Evolutionary conservation across 495 filamentous ascomycete species (phyloP).

Genomic region (Sphaerosporella brunnea): DNA sequence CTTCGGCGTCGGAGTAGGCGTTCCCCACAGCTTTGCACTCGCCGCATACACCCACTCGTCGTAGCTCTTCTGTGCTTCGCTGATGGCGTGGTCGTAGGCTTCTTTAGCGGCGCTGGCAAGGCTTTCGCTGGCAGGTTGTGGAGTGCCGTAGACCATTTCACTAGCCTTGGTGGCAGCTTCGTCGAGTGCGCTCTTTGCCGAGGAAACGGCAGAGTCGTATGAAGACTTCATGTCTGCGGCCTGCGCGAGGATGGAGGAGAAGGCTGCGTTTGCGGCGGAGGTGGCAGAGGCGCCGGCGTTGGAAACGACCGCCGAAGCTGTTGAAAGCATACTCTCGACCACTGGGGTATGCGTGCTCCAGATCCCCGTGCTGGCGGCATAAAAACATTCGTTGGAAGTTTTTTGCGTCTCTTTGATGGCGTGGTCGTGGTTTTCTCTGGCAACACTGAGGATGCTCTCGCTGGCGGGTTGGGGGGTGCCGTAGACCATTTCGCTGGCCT

Average conservation of each 20-base stretch:
- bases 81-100: constrained; percentile 31
- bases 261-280: constrained; percentile 9
- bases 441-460: constrained; percentile 36
- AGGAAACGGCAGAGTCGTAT: constrained; percentile 33
- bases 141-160: constrained; percentile 38
- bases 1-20: constrained; percentile 37
- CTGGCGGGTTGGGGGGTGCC: constrained; percentile 36
- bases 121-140: constrained; percentile 35
- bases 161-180: constrained; percentile 27
- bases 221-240: constrained; percentile 36
- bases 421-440: constrained; percentile 36
- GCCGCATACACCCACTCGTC: constrained; percentile 16
- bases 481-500: constrained; percentile 32
- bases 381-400: constrained; percentile 18
- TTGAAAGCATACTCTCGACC: constrained; percentile 34
- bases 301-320: constrained; percentile 31
- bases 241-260: constrained; percentile 22
- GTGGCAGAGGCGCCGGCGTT: not conserved
- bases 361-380: constrained; percentile 28
- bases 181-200: constrained; percentile 58
- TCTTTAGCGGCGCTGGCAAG: constrained; percentile 35
- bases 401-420: constrained; percentile 14
- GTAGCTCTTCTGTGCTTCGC: constrained; percentile 14
- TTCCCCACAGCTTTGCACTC: constrained; percentile 39
- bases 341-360: constrained; percentile 40